A percentile compares a stretch with the other conserved stretches of the same genome.
Evolutionary conservation across 768 basidiomycete genomes (phyloP).

Genomic region (Lactarius quietus): DNA sequence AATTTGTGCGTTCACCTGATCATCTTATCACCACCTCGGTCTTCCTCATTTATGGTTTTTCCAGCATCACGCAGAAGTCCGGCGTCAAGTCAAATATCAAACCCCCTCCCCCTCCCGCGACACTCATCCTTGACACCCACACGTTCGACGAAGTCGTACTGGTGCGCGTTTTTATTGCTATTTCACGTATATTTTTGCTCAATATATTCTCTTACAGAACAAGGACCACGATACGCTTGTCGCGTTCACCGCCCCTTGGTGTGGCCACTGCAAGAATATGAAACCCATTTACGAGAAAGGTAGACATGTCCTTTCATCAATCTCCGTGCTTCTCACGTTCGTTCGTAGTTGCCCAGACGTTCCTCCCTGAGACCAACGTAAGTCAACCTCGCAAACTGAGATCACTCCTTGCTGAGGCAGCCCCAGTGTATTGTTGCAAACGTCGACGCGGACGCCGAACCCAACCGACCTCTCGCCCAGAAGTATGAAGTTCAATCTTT

Average conservation of each 20-base stretch:
- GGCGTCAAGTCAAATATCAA: slow-evolving; percentile 87
- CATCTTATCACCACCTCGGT: slow-evolving; percentile 4
- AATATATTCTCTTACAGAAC: slow-evolving; percentile 1
- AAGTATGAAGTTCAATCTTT: slow-evolving; percentile 75
- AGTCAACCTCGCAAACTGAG: slow-evolving; percentile 25
- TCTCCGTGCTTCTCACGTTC: background rate
- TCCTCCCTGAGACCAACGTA: slow-evolving; percentile 74
- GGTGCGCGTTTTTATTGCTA: slow-evolving; percentile 37
- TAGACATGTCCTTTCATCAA: slow-evolving; percentile 27
- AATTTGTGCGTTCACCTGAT: slow-evolving; percentile 54
- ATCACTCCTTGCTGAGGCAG: slow-evolving; percentile 11
- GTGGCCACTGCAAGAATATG: slow-evolving; percentile 91
- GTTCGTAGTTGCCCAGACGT: slow-evolving; percentile 64
- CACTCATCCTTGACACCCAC: slow-evolving; percentile 59
- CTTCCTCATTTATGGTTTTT: background rate
- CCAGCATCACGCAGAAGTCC: slow-evolving; percentile 68
- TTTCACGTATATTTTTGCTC: background rate
- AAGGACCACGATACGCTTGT: slow-evolving; percentile 87
- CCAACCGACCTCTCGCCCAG: slow-evolving; percentile 65
- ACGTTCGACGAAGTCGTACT: slow-evolving; percentile 76
- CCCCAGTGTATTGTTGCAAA: slow-evolving; percentile 84
- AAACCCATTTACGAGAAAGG: slow-evolving; percentile 86
- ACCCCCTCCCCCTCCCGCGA: slow-evolving; percentile 72
- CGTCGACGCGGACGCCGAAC: slow-evolving; percentile 81
- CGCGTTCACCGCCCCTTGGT: slow-evolving; percentile 83